A percentile compares a stretch with the other conserved stretches of the same genome.
phyloP scores from a whole-genome alignment of 2,329 filamentous ascomycete species.

The Colletotrichum scovillei region DNA sequence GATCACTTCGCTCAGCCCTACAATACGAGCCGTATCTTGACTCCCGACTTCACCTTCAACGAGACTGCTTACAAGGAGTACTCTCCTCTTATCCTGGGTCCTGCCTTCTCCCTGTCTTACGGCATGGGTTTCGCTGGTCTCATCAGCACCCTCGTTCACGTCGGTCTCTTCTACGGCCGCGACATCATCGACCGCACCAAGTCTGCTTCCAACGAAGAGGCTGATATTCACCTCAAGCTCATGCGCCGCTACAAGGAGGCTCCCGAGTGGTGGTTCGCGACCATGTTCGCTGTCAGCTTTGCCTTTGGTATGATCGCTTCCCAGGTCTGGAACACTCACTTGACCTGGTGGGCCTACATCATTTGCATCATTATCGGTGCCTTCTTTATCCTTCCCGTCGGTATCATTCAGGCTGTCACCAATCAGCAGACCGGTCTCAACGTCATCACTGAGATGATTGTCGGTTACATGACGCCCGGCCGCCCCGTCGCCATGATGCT shows the following conservation, averaged over 20 bases:
- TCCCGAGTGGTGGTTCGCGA: conserved; percentile 68
- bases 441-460: conserved; percentile 60
- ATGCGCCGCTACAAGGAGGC: conserved; percentile 68
- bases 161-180: conserved; percentile 61
- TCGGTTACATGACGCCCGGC: conserved; percentile 60
- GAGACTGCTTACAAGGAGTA: conserved; percentile 70
- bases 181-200: conserved; percentile 54
- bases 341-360: conserved; percentile 57
- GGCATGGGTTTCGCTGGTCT: conserved; percentile 69
- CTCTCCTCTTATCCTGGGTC: conserved; percentile 63
- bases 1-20: conserved; percentile 72
- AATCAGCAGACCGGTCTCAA: conserved; percentile 61
- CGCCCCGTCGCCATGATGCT: conserved; percentile 62
- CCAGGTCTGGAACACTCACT: conserved; percentile 51
- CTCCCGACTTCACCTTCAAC: conserved; percentile 65
- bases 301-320: conserved; percentile 55
- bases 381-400: conserved; percentile 55
- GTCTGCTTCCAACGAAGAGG: conserved; percentile 51
- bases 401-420: conserved; percentile 60
- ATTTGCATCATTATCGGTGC: conserved; percentile 53
- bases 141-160: conserved; percentile 63
- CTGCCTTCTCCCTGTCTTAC: conserved; percentile 66
- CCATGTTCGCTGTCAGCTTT: conserved; percentile 60
- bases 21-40: conserved; percentile 69
- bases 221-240: conserved; percentile 63